These are phyloP conservation scores for Penicillium sclerotigenum DNA, from an alignment of 2,329 filamentous ascomycete species.

Conservation along the genomic window DNA sequence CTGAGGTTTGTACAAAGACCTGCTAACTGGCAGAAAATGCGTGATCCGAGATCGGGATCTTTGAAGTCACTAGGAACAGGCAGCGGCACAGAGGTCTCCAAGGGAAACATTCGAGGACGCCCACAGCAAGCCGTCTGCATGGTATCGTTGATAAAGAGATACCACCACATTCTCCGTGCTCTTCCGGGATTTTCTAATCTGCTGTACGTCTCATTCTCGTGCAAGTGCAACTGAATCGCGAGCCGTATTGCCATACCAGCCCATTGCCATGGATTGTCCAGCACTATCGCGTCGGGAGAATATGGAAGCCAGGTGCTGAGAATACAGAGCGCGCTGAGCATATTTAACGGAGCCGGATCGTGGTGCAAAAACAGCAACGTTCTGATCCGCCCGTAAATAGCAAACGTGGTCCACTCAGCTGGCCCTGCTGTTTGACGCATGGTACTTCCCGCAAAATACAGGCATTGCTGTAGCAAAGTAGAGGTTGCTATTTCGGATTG, in stretches of 20 bases:
- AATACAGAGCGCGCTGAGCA: conserved; percentile 4
- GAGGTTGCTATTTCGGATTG: background rate
- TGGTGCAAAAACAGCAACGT: conserved; percentile 6
- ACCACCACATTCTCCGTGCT: conserved; percentile 12
- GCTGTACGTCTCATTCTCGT: conserved; percentile 3
- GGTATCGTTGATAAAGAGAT: conserved; percentile 11
- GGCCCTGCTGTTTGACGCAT: conserved; percentile 8
- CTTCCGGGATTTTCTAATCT: background rate
- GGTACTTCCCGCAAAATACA: conserved; percentile 10
- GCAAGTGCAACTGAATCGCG: conserved; percentile 8
- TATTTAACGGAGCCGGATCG: conserved; percentile 5
- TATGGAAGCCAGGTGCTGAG: conserved; percentile 9
- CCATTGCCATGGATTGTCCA: conserved; percentile 14
- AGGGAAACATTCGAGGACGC: conserved; percentile 10
- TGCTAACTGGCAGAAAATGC: conserved; percentile 1
- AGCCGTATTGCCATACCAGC: conserved; percentile 12
- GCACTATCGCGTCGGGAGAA: background rate
- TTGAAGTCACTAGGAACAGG: conserved; percentile 5
- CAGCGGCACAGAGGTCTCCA: conserved; percentile 1
- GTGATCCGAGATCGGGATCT: background rate
- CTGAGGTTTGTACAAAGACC: background rate
- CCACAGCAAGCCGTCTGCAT: conserved; percentile 14
- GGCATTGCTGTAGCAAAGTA: conserved; percentile 5
- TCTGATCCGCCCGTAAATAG: conserved; percentile 10
- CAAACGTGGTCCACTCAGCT: conserved; percentile 8